phyloP scores from a whole-genome alignment of 805 yeast species.

The Danielia oregonensis region DNA sequence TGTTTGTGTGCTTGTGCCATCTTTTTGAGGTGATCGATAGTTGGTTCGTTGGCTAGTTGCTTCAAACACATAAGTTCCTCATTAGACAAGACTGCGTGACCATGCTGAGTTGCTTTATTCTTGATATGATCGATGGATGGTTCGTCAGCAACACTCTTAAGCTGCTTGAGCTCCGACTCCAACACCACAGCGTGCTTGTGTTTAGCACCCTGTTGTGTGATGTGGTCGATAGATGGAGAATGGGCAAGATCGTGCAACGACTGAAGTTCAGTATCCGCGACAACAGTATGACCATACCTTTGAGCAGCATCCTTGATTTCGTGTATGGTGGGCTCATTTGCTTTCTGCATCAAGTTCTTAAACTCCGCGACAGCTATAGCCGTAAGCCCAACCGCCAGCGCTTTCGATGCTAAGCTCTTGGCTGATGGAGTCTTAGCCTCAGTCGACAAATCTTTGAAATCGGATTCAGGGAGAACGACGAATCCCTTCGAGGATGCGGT shows the following conservation, averaged over 20 bases:
- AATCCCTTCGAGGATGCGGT: background rate
- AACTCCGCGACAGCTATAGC: background rate
- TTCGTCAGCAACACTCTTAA: conserved; percentile 5
- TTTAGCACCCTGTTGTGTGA: conserved; percentile 10
- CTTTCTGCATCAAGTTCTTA: conserved; percentile 5
- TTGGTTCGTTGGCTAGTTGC: conserved; percentile 2
- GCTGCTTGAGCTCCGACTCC: conserved; percentile 9
- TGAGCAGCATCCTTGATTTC: conserved; percentile 9
- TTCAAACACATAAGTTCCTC: conserved; percentile 5
- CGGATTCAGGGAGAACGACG: conserved; percentile 3
- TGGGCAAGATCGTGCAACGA: conserved; percentile 9
- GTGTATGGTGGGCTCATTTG: conserved; percentile 12
- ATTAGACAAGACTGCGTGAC: conserved; percentile 10
- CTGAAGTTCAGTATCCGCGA: conserved; percentile 4
- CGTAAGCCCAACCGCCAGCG: background rate
- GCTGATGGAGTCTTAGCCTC: conserved; percentile 1
- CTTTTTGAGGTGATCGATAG: conserved; percentile 1
- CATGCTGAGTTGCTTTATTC: conserved; percentile 9
- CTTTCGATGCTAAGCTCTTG: background rate
- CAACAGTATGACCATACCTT: background rate
- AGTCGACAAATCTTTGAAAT: conserved; percentile 1
- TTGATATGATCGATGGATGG: conserved; percentile 18
- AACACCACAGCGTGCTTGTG: conserved; percentile 2
- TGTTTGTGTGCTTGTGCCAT: background rate
- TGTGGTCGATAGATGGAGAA: conserved; percentile 18